phyloP scores from a whole-genome alignment of 768 basidiomycete species.

The Megacollybia marginata region DNA sequence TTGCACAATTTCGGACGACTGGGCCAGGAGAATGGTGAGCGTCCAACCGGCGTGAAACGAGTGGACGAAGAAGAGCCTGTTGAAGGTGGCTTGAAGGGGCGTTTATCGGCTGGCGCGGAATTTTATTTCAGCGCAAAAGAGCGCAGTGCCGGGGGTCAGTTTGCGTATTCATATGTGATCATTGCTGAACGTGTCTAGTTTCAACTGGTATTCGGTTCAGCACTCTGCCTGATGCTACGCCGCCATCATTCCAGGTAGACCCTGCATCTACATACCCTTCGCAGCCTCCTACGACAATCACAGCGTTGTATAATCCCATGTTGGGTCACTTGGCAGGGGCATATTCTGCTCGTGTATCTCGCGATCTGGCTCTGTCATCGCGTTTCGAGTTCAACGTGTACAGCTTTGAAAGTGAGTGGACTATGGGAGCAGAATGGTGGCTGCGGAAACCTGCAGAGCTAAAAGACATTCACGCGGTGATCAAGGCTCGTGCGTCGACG shows the following conservation, averaged over 20 bases:
- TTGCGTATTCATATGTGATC: background rate
- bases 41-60: slow-evolving; percentile 45
- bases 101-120: slow-evolving; percentile 89
- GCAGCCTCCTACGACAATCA: slow-evolving; percentile 91
- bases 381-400: slow-evolving; percentile 96
- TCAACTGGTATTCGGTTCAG: slow-evolving; percentile 94
- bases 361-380: slow-evolving; percentile 79
- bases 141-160: slow-evolving; percentile 83
- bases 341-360: slow-evolving; percentile 83
- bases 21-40: slow-evolving; percentile 26
- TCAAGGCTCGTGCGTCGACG: slow-evolving; percentile 87
- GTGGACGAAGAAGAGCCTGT: slow-evolving; percentile 93
- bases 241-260: slow-evolving; percentile 51
- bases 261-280: slow-evolving; percentile 29
- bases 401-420: slow-evolving; percentile 95
- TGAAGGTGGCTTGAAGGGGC: slow-evolving; percentile 84
- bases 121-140: slow-evolving; percentile 92
- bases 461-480: slow-evolving; percentile 59
- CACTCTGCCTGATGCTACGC: slow-evolving; percentile 76
- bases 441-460: slow-evolving; percentile 46
- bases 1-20: slow-evolving; percentile 86
- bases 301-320: slow-evolving; percentile 93
- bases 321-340: slow-evolving; percentile 89
- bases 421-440: slow-evolving; percentile 96
- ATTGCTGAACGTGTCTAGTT: slow-evolving; percentile 35